Percentiles rank a stretch among this genome's conserved stretches.
Evolutionary conservation across 1,139 yeast genomes (phyloP).

Genomic region (Blastobotrys aristatus): DNA sequence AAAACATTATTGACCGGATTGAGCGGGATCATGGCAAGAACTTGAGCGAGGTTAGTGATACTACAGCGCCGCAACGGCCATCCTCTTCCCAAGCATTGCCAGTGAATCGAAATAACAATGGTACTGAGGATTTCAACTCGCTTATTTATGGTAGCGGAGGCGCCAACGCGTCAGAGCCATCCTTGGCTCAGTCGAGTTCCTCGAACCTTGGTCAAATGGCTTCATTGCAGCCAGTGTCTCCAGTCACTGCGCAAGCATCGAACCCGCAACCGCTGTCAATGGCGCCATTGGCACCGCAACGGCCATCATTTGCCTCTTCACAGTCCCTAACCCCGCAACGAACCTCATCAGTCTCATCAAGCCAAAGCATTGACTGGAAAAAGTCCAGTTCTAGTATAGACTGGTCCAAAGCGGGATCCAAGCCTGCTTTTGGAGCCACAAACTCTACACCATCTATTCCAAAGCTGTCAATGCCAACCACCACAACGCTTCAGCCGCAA

Average conservation of each 20-base stretch:
- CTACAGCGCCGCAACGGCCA: slow-evolving; percentile 11
- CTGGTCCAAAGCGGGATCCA: not conserved
- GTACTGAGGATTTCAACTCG: slow-evolving; percentile 10
- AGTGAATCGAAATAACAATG: not conserved
- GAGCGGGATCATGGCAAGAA: slow-evolving; percentile 27
- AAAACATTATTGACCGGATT: slow-evolving; percentile 23
- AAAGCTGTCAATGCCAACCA: not conserved
- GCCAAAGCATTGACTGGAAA: not conserved
- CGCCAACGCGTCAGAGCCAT: not conserved
- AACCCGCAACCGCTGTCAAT: too few relatives aligned
- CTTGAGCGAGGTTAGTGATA: slow-evolving; percentile 15
- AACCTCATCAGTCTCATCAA: not conserved
- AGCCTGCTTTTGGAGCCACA: slow-evolving; percentile 3
- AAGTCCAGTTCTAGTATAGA: not conserved
- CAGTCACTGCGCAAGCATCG: too few relatives aligned
- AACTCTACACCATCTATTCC: not conserved
- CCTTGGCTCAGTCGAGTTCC: too few relatives aligned
- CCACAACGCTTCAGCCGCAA: not conserved
- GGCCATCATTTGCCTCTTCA: not conserved
- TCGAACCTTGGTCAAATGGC: too few relatives aligned
- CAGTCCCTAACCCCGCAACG: not conserved
- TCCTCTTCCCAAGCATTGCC: not conserved
- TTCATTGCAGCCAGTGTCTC: not conserved
- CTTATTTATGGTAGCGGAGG: slow-evolving; percentile 9
- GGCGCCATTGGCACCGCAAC: not conserved